Evolutionary conservation across 352 stramenopile genomes (phyloP).

Genomic region (Globisporangium radiosum): DNA sequence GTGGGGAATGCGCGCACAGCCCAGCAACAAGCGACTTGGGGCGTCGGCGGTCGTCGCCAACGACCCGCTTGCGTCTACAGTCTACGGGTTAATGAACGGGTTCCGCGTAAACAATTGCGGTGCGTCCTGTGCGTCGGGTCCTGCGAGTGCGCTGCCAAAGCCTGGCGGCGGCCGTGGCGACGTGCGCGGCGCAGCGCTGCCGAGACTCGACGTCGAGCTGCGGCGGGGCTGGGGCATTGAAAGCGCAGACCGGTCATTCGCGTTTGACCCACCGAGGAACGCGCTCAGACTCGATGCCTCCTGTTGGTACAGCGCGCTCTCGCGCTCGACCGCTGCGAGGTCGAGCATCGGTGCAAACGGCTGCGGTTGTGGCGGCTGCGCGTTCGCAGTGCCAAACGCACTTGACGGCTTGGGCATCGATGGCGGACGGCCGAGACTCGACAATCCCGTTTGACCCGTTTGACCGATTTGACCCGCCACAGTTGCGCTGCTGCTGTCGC

Average conservation of each 20-base stretch:
- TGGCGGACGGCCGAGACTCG: slow-evolving; percentile 8
- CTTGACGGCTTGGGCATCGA: slow-evolving; percentile 6
- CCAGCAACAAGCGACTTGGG: too few species aligned
- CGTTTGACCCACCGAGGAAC: slow-evolving; percentile 28
- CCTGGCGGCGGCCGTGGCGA: slow-evolving; percentile 25
- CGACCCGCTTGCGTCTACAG: too few species aligned
- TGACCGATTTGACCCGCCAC: neutral
- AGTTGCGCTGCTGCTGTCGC: slow-evolving; percentile 8
- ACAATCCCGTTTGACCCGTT: slow-evolving; percentile 7
- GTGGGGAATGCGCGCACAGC: too few species aligned
- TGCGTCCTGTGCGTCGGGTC: neutral
- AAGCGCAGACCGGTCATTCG: neutral
- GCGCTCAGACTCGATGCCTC: slow-evolving; percentile 68
- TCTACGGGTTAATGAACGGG: slow-evolving; percentile 58
- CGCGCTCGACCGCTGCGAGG: slow-evolving; percentile 62
- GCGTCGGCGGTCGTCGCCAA: too few species aligned
- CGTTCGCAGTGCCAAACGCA: neutral
- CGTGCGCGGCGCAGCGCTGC: slow-evolving; percentile 19
- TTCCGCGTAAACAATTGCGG: slow-evolving; percentile 41
- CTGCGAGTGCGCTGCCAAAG: slow-evolving; percentile 10
- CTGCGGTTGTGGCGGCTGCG: neutral
- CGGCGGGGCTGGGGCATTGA: slow-evolving; percentile 10
- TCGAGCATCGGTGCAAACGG: slow-evolving; percentile 53
- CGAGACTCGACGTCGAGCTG: slow-evolving; percentile 7
- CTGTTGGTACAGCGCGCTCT: slow-evolving; percentile 62